phyloP scores from a whole-genome alignment of 2,329 filamentous ascomycete genomes.

The Colletotrichum filicis region DNA sequence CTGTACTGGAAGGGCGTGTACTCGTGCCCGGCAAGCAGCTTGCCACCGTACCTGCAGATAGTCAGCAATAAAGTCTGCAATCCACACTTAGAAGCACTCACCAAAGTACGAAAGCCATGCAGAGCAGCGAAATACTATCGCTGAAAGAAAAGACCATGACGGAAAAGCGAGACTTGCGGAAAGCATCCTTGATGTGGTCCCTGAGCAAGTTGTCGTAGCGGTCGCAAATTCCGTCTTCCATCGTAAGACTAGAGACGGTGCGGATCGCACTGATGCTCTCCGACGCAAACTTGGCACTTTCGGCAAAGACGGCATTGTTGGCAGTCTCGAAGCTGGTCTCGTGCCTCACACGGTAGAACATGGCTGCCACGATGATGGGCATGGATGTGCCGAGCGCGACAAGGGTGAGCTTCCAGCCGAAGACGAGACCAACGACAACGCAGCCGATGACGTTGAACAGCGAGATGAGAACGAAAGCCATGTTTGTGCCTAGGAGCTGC shows the following conservation, averaged over 20 bases:
- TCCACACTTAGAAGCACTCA: neutral
- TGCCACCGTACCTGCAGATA: constrained; percentile 29
- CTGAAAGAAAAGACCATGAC: constrained; percentile 32
- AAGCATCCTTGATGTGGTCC: constrained; percentile 24
- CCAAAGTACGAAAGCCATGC: constrained; percentile 36
- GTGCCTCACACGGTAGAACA: constrained; percentile 34
- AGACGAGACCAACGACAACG: constrained; percentile 43
- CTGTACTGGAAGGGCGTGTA: constrained; percentile 38
- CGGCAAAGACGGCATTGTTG: constrained; percentile 30
- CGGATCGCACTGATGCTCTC: constrained; percentile 34
- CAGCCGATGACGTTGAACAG: constrained; percentile 36
- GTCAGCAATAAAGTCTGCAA: neutral
- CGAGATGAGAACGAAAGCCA: constrained; percentile 34
- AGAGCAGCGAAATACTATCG: constrained; percentile 30
- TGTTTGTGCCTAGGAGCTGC: constrained; percentile 37
- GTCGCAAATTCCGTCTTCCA: constrained; percentile 32
- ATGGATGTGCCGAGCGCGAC: constrained; percentile 40
- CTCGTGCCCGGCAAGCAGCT: constrained; percentile 29
- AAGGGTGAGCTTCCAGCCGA: constrained; percentile 54
- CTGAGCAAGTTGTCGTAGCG: constrained; percentile 24
- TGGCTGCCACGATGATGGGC: constrained; percentile 37
- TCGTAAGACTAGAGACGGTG: constrained; percentile 33
- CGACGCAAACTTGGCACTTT: constrained; percentile 34
- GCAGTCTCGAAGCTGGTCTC: constrained; percentile 29
- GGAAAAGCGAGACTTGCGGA: constrained; percentile 27